Evolutionary conservation across 83 land plant species (phyloP).

Genomic region (Picea abies): DNA sequence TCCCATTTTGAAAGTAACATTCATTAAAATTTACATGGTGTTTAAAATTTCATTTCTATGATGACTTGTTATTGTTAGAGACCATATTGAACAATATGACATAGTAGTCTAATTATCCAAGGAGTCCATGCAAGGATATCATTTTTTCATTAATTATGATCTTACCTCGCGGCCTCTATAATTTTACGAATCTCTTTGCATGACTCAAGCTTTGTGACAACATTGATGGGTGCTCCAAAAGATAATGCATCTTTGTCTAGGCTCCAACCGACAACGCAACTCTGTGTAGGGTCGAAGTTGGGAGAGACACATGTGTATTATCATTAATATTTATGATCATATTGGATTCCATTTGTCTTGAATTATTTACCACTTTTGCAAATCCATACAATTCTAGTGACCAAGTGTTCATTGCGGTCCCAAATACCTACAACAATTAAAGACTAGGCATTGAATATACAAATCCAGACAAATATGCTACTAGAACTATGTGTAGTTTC

Average conservation of each 20-base stretch:
- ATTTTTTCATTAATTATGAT: no score
- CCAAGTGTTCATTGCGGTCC: constrained; percentile 19
- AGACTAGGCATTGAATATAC: constrained; percentile 15
- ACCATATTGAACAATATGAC: no score
- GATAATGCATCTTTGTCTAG: neutral
- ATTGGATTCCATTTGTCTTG: constrained; percentile 55
- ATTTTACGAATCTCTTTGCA: constrained; percentile 20
- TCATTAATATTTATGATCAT: constrained; percentile 55
- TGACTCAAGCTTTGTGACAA: constrained; percentile 13
- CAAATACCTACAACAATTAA: neutral
- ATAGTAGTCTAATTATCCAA: no score
- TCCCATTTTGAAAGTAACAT: neutral
- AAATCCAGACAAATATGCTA: constrained; percentile 67
- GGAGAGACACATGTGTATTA: constrained; percentile 49
- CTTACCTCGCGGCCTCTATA: constrained; percentile 3
- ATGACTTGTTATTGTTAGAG: no score
- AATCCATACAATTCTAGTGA: neutral
- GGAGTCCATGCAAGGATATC: neutral
- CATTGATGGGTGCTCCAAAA: constrained; percentile 14
- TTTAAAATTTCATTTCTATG: neutral
- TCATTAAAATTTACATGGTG: neutral
- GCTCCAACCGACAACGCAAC: neutral
- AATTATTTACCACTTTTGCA: constrained; percentile 51
- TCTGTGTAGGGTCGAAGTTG: constrained; percentile 20
- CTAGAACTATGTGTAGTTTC: constrained; percentile 70